Evolutionary conservation across 805 yeast genomes (phyloP), one percentile per base, ranked within the genome.

Genomic region (Clavispora vitiphila): DNA sequence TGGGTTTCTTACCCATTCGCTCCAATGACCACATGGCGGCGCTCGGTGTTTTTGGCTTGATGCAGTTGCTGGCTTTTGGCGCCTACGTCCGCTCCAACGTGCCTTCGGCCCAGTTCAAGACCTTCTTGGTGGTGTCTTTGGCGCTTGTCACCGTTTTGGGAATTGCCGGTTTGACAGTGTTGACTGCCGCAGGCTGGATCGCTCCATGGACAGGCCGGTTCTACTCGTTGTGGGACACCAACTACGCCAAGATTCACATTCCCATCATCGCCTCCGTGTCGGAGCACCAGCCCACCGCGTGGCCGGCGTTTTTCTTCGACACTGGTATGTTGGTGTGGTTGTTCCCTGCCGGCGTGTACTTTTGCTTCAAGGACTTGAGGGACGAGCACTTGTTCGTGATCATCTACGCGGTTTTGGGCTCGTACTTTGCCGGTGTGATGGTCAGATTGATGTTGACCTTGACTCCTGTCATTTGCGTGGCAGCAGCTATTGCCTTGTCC

Each of bases 171-270:
- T 72, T 93, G 41, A 76, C 87, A 35, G 78, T 76, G 14, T 81
- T 95, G 53, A 93, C 99, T 14, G 84, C 86, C 46, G 72, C 88
- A 40, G 99, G 97, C 4, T 80, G 84, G 63, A 93, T 95, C 64
- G 97, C 98, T 27, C 99, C 99, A 41, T 93, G 99, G 99, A 89
- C 97, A 9, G 99, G 99, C 53, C 84, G 99, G 67, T 95, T 93
- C 72, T 93, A 93, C 69, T 90, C 98, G 2, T 70, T 95, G 53
- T 93, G 99, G 99, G 99, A 93, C 63, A 93, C 99, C 4, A 84
- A 78, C 63, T 93, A 95, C 59, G 99, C 99, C 48, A 91, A 90
- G 71, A 86, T 93, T 51, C 99, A 93, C 62, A 93, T 93, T 56
- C 99, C 99, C 35, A 93, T 93, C 60, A 93, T 93, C 66, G 99